Evolutionary conservation across 176 grass and related monocot genomes (phyloP).

Genomic region (Rhynchospora breviuscula): DNA sequence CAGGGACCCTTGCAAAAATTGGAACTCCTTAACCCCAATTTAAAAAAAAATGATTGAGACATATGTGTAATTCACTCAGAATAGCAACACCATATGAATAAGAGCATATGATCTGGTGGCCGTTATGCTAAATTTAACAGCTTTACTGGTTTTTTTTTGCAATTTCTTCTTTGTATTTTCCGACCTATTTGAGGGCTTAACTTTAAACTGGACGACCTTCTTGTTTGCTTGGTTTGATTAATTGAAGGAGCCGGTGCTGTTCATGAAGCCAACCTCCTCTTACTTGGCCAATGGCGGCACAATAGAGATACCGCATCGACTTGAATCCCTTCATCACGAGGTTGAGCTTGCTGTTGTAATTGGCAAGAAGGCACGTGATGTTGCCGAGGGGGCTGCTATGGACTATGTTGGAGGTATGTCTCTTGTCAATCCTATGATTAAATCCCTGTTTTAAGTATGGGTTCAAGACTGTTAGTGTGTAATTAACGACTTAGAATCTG

Average conservation of each 20-base stretch:
- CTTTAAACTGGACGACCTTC: not conserved
- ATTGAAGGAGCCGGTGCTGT: conserved; percentile 80
- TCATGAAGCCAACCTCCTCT: conserved; percentile 92
- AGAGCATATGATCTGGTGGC: not conserved
- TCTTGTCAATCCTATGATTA: not conserved
- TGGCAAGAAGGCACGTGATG: conserved; percentile 55
- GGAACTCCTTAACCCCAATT: no score
- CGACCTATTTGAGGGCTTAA: no score
- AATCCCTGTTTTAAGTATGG: not conserved
- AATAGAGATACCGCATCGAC: conserved; percentile 71
- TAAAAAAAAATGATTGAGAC: not conserved
- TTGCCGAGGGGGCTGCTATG: conserved; percentile 63
- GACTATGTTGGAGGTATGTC: conserved; percentile 79
- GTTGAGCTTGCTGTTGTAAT: conserved; percentile 96
- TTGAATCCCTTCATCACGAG: conserved; percentile 84
- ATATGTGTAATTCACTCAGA: not conserved
- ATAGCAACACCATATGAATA: not conserved
- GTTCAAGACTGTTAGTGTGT: not conserved
- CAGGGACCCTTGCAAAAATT: no score
- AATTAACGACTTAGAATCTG: not conserved
- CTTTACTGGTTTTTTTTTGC: not conserved
- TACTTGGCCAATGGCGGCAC: conserved; percentile 67
- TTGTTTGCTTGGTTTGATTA: not conserved
- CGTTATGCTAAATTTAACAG: not conserved
- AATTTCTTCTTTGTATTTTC: no score